Base-by-base conservation (phyloP, 306 rosid species). In the Cyamopsis tetragonoloba region DNA sequence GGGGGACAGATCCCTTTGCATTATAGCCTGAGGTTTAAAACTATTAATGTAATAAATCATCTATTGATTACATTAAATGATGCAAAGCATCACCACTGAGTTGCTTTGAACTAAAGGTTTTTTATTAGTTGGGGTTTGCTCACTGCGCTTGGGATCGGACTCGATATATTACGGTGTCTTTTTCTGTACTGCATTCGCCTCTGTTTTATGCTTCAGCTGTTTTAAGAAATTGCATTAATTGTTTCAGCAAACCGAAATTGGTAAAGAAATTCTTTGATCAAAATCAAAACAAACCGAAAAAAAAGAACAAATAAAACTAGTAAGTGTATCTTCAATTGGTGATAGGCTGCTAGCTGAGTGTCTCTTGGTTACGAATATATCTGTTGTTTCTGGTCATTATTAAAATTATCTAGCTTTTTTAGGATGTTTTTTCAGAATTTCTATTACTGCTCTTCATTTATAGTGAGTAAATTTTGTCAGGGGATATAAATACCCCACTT, bases 141-240 rank as follows among this genome's bases (percentile, higher is more conserved):
- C 12, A 9, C 15, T 17, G 14, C 32, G 19, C 41, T 15, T 38
- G 53, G 62, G 18, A 61, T 0, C n/a, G 3, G 5, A 24, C 14
- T 4, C 35, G 9, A 9, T 24, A 42, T 18, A 19, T 48, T 66
- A 7, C 4, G 51, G 24, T 61, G 42, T 24, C 32, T 32, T 53
- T 26, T 43, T 5, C 13, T n/a, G 68, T 56, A 70, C 17, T 34
- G 8, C 27, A 46, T 57, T 42, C 14, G 27, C 15, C 44, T 55
- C 31, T 53, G 11, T 1, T 20, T 18, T 51, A 23, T 72, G 44
- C 37, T 13, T 42, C 28, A 51, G 19, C 53, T 22, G 43, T 56
- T 55, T 54, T 14, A 56, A 43, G 38, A 7, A 18, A 54, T 47
- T 74, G n/a, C n/a, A n/a, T n/a, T n/a, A n/a, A n/a, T n/a, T n/a